These are phyloP conservation scores for Atkinsonella hypoxylon DNA, from an alignment of 2,329 filamentous ascomycete genomes.

Conservation along the genomic window DNA sequence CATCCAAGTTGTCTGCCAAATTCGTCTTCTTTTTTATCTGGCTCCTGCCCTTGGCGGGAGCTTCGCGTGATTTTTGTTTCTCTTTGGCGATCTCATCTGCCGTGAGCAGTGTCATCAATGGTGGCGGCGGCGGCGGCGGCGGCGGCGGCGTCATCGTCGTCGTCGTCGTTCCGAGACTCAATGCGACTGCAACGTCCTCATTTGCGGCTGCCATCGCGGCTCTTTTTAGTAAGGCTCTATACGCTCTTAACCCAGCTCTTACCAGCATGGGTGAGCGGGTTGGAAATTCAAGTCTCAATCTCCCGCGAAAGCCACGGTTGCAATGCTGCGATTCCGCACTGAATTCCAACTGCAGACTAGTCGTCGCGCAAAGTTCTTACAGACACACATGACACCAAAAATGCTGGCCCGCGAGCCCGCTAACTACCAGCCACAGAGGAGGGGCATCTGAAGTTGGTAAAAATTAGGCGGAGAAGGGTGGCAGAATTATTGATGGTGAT, in stretches of 20 bases:
- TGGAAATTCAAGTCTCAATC: not conserved
- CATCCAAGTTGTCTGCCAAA: not conserved
- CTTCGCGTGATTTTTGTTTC: not conserved
- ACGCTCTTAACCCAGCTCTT: constrained; percentile 8
- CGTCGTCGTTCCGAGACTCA: constrained; percentile 6
- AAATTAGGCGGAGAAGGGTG: constrained; percentile 1
- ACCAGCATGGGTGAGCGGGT: constrained; percentile 8
- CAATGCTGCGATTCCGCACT: not conserved
- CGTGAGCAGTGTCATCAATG: not conserved
- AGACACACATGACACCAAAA: not conserved
- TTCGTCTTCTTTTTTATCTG: not conserved
- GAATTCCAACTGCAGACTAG: too few species aligned
- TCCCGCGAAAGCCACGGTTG: not conserved
- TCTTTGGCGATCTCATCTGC: not conserved
- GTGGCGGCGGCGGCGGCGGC: not conserved
- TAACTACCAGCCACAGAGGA: not conserved
- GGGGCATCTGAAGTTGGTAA: not conserved
- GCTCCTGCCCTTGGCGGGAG: not conserved
- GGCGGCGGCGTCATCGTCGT: constrained; percentile 2
- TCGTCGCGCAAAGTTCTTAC: not conserved
- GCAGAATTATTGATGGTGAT: not conserved
- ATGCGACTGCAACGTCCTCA: constrained; percentile 2
- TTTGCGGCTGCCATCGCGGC: constrained; percentile 8
- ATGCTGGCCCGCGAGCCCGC: not conserved
- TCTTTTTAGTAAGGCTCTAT: constrained; percentile 7